Conservation (phyloP, 768 basidiomycete species). For the Leccinum variicolor region DNA sequence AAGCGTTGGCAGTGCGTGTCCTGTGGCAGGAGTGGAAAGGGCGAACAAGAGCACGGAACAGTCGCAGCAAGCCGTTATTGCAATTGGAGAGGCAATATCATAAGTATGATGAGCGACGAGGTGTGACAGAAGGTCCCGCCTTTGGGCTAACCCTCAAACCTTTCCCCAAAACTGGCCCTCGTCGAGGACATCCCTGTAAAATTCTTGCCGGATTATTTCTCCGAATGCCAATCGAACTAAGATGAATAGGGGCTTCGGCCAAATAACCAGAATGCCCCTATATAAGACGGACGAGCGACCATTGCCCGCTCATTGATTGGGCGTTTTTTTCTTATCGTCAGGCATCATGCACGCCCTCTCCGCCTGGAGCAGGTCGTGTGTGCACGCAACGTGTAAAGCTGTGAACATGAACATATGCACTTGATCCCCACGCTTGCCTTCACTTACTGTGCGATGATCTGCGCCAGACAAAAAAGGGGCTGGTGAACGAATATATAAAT, state of each 20-base stretch:
- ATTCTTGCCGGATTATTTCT: too few species aligned
- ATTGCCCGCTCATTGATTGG: conserved; percentile 12
- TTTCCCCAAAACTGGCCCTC: too few species aligned
- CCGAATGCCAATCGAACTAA: too few species aligned
- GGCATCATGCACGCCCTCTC: conserved; percentile 12
- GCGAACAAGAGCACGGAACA: too few species aligned
- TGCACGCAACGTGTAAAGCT: background rate
- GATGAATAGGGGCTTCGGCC: background rate
- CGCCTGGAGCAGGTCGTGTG: background rate
- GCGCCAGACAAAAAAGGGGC: background rate
- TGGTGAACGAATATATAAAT: background rate
- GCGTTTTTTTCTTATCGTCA: background rate
- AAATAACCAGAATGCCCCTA: background rate
- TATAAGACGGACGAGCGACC: background rate
- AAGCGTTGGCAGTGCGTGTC: too few species aligned
- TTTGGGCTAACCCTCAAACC: too few species aligned
- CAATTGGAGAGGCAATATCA: too few species aligned
- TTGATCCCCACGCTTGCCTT: background rate
- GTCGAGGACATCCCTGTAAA: too few species aligned
- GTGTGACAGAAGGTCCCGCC: too few species aligned
- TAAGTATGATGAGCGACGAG: too few species aligned
- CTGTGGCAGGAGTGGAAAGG: too few species aligned
- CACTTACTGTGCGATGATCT: conserved; percentile 4
- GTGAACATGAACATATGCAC: background rate
- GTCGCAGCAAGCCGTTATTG: too few species aligned